phyloP scores from a whole-genome alignment of 1,284 basidiomycete genomes.

The Schizopora paradoxa region DNA sequence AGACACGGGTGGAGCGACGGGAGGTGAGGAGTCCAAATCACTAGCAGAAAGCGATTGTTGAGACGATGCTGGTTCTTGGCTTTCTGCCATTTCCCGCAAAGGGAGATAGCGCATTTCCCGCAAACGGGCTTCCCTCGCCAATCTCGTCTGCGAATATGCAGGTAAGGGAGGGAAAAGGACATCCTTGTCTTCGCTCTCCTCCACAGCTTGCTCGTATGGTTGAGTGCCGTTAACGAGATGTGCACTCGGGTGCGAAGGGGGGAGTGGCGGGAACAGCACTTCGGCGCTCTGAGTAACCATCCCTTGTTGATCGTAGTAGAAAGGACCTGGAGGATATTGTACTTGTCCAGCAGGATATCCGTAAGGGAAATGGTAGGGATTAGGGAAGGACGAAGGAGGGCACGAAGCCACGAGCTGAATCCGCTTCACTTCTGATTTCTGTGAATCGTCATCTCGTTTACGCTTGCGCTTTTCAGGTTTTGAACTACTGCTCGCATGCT shows the following conservation, averaged over 20 bases:
- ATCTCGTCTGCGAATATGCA: constrained; percentile 34
- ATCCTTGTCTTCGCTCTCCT: constrained; percentile 45
- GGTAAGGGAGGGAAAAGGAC: constrained; percentile 68
- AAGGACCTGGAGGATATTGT: constrained; percentile 21
- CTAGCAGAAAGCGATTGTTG: constrained; percentile 12
- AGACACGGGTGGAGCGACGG: constrained; percentile 22
- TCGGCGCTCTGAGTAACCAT: constrained; percentile 26
- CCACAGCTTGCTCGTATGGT: constrained; percentile 60
- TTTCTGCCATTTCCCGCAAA: constrained; percentile 2
- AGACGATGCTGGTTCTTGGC: constrained; percentile 27
- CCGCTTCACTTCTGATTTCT: constrained; percentile 8
- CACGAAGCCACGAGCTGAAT: constrained; percentile 4
- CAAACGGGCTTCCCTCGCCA: constrained; percentile 8
- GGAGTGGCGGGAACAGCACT: constrained; percentile 44
- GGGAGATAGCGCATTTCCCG: constrained; percentile 4
- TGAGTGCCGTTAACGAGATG: constrained; percentile 32
- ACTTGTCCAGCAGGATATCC: constrained; percentile 37
- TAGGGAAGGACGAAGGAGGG: neutral
- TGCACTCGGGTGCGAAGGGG: constrained; percentile 46
- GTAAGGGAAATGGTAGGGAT: constrained; percentile 10
- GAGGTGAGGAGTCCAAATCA: constrained; percentile 5
- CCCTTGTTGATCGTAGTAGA: too few relatives aligned
- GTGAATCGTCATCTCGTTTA: constrained; percentile 4
- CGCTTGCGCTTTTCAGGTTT: constrained; percentile 15
- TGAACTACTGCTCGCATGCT: neutral